Evolutionary conservation across 2,329 filamentous ascomycete genomes (phyloP).

Genomic region (Trichophyton benhamiae): DNA sequence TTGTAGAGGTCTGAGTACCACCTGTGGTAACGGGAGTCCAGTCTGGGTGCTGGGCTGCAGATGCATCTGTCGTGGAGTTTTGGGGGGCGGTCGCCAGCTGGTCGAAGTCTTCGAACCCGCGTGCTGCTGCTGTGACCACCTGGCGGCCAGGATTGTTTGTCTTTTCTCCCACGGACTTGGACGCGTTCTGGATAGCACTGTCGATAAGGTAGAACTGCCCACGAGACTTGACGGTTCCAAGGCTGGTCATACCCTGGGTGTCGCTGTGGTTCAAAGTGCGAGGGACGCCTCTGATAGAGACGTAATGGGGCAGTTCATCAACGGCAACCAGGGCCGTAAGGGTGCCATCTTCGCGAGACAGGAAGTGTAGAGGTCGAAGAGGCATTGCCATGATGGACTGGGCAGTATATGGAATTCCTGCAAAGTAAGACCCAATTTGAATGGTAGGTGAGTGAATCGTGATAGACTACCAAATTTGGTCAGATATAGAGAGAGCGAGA

Average conservation of each 20-base stretch:
- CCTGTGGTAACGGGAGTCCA: background rate
- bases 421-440: conserved; percentile 5
- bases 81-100: background rate
- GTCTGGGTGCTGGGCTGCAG: background rate
- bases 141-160: background rate
- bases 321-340: conserved; percentile 34
- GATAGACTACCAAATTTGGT: background rate
- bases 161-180: background rate
- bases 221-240: conserved; percentile 26
- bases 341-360: conserved; percentile 30
- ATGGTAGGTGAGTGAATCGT: background rate
- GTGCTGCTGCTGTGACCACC: background rate
- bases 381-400: conserved; percentile 8
- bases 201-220: conserved; percentile 27
- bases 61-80: background rate
- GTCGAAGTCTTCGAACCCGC: background rate
- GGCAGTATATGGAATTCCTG: background rate
- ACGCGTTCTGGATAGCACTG: conserved; percentile 8
- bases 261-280: conserved; percentile 26
- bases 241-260: conserved; percentile 33
- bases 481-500: background rate
- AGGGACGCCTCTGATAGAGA: conserved; percentile 28
- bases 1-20: background rate
- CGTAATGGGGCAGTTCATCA: conserved; percentile 32
- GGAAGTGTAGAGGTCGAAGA: conserved; percentile 31